phyloP scores from a whole-genome alignment of 192 early-diverging fungal genomes.

The Backusella luteola region DNA sequence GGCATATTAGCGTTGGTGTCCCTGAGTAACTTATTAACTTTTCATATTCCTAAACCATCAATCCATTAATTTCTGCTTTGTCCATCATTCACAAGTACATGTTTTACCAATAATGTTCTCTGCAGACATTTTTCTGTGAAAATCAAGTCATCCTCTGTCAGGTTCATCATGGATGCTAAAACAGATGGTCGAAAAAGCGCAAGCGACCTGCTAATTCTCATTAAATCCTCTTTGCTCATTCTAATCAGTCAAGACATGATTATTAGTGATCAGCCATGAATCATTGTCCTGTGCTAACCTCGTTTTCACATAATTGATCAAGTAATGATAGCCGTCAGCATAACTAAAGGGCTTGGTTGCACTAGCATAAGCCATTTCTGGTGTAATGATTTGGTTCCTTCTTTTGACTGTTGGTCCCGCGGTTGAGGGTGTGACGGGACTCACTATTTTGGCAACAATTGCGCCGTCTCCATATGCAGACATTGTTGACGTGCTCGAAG shows the following conservation, averaged over 20 bases:
- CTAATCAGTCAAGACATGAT: conserved; percentile 32
- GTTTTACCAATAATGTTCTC: conserved; percentile 73
- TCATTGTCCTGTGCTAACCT: not conserved
- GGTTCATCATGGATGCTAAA: conserved; percentile 90
- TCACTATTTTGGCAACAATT: conserved; percentile 15
- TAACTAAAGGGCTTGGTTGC: conserved; percentile 87
- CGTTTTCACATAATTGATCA: conserved; percentile 75
- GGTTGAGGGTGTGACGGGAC: conserved; percentile 5
- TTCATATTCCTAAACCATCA: conserved; percentile 73
- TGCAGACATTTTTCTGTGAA: conserved; percentile 97
- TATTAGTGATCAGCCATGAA: not conserved
- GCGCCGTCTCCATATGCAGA: conserved; percentile 18
- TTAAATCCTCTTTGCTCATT: conserved; percentile 85
- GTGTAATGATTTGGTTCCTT: conserved; percentile 36
- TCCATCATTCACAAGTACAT: not conserved
- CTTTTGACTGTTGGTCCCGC: conserved; percentile 12
- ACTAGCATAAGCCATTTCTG: conserved; percentile 75
- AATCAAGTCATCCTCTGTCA: conserved; percentile 89
- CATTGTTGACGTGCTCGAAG: conserved; percentile 14
- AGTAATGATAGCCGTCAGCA: conserved; percentile 88
- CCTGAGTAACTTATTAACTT: conserved; percentile 92
- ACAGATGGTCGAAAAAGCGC: conserved; percentile 90
- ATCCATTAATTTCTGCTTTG: not conserved
- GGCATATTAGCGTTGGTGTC: conserved; percentile 95
- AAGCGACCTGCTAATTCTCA: conserved; percentile 86